These are phyloP conservation scores for Flaveria floridana DNA, from an alignment of 140 eudicot species.

Conservation along the genomic window DNA sequence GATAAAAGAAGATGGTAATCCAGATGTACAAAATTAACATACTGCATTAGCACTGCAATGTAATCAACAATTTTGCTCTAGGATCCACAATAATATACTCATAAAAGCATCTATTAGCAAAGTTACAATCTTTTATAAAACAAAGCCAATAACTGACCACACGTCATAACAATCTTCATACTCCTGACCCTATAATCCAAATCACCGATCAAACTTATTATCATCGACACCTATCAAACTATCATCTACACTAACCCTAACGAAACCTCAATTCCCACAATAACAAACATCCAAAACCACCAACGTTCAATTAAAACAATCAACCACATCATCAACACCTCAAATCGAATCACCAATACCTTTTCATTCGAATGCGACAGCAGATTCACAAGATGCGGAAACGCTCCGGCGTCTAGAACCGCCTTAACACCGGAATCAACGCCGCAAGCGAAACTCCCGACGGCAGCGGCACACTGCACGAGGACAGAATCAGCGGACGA, in stretches of 20 bases:
- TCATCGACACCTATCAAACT: not conserved
- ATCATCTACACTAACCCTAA: constrained; percentile 28
- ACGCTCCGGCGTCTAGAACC: constrained; percentile 90
- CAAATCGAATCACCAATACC: constrained; percentile 32
- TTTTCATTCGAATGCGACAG: constrained; percentile 60
- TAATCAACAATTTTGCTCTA: too few species aligned
- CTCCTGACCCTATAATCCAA: not conserved
- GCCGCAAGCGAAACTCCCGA: constrained; percentile 94
- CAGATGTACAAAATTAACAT: too few species aligned
- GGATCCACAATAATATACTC: too few species aligned
- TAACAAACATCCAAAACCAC: too few species aligned
- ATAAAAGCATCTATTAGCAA: too few species aligned
- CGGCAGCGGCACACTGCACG: constrained; percentile 70
- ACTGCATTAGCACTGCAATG: too few species aligned
- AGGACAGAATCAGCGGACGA: constrained; percentile 41
- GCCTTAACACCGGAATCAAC: constrained; percentile 83
- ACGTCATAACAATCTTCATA: too few species aligned
- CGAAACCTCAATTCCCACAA: too few species aligned
- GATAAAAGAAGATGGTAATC: too few species aligned
- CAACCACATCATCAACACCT: not conserved
- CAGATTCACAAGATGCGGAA: constrained; percentile 55
- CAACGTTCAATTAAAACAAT: too few species aligned
- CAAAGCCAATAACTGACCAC: too few species aligned
- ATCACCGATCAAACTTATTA: constrained; percentile 11
- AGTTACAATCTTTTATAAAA: too few species aligned